Evolutionary conservation across 257 asterid genomes (phyloP).

Genomic region (Solanum pimpinellifolium): DNA sequence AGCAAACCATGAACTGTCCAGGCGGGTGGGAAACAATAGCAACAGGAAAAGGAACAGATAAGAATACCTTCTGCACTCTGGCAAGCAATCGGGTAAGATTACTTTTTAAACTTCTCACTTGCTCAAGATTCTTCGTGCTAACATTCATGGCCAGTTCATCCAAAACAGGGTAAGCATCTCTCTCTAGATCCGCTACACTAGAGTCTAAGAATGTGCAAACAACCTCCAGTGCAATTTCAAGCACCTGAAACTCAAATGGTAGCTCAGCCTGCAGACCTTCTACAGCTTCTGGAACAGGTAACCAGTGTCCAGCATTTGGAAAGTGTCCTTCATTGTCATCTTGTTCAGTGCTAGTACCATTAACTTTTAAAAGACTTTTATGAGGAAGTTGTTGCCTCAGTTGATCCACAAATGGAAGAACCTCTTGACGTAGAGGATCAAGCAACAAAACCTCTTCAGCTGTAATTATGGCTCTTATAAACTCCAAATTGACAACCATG

Average conservation of each 20-base stretch:
- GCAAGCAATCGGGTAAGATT: constrained; percentile 94
- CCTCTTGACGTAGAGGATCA: constrained; percentile 92
- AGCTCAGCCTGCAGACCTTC: constrained; percentile 84
- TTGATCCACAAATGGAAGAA: constrained; percentile 95
- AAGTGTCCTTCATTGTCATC: constrained; percentile 48
- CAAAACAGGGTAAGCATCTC: constrained; percentile 87
- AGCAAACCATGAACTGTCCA: background rate
- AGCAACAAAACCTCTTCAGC: constrained; percentile 94
- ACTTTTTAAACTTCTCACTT: constrained; percentile 83
- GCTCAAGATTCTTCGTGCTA: constrained; percentile 93
- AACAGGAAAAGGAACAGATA: background rate
- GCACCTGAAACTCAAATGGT: constrained; percentile 97
- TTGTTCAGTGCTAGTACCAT: constrained; percentile 18
- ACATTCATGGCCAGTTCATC: constrained; percentile 92
- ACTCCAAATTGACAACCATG: constrained; percentile 93
- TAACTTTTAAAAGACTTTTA: constrained; percentile 19
- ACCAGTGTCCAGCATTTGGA: constrained; percentile 45
- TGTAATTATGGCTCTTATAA: constrained; percentile 81
- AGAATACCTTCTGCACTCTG: constrained; percentile 79
- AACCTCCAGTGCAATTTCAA: constrained; percentile 91
- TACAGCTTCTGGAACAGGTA: constrained; percentile 54
- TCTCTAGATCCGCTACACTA: constrained; percentile 80
- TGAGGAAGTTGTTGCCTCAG: constrained; percentile 72
- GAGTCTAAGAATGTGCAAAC: constrained; percentile 77
- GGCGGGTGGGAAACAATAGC: background rate